Percentiles rank a stretch among this genome's conserved stretches.
Conservation (phyloP, 2,329 filamentous ascomycete species). For the Trichoderma koningii region DNA sequence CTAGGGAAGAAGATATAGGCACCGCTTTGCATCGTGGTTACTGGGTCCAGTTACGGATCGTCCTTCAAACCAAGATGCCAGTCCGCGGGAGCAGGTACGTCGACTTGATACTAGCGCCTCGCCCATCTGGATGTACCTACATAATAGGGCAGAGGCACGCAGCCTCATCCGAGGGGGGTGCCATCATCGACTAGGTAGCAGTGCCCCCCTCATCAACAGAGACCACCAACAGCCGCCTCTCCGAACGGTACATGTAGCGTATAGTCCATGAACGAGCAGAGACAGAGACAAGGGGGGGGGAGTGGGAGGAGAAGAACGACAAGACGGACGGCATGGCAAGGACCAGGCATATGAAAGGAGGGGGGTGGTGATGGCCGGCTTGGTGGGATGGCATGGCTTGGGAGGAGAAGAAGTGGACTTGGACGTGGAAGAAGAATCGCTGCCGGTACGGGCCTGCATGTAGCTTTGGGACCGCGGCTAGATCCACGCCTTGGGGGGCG, state of each 20-base stretch:
- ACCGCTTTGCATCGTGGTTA: slow-evolving; percentile 25
- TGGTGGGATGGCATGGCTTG: slow-evolving; percentile 1
- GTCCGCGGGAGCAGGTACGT: slow-evolving; percentile 19
- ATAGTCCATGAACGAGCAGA: not conserved
- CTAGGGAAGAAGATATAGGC: slow-evolving; percentile 28
- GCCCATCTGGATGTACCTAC: slow-evolving; percentile 20
- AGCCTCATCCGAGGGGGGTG: slow-evolving; percentile 30
- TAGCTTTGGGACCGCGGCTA: not conserved
- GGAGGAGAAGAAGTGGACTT: not conserved
- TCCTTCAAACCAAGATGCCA: slow-evolving; percentile 28
- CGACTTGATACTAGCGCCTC: slow-evolving; percentile 16
- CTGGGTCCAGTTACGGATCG: slow-evolving; percentile 25
- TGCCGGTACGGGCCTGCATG: not conserved
- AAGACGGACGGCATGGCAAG: slow-evolving; percentile 5
- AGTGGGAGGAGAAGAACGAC: not conserved
- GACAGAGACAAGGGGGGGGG: not conserved
- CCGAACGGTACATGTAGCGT: not conserved
- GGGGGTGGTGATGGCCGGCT: slow-evolving; percentile 12
- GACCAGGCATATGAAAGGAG: slow-evolving; percentile 9
- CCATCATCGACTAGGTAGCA: slow-evolving; percentile 13
- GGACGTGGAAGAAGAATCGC: not conserved
- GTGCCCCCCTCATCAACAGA: not conserved
- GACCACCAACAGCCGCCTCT: not conserved
- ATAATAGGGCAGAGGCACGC: slow-evolving; percentile 26
- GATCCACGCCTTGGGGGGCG: not conserved